Evolutionary conservation across 2,329 filamentous ascomycete genomes (phyloP).

Genomic region (Pestalotiopsis sp.): DNA sequence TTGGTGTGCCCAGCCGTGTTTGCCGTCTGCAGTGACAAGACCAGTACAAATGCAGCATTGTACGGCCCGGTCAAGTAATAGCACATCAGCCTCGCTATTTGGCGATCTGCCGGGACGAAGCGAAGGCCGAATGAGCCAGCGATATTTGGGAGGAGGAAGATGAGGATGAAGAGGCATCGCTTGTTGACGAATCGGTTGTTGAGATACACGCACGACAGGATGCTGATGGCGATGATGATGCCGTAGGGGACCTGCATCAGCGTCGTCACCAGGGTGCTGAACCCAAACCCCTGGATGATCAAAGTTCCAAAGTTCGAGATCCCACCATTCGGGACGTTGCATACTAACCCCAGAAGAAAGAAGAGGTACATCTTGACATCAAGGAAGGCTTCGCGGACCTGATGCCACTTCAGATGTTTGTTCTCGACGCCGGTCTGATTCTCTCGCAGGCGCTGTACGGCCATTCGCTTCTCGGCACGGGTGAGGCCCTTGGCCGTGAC

Average conservation of each 20-base stretch:
- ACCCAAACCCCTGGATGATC: slow-evolving; percentile 60
- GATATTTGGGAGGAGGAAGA: slow-evolving; percentile 55
- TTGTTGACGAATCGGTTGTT: slow-evolving; percentile 25
- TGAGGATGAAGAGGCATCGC: slow-evolving; percentile 40
- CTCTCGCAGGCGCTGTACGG: slow-evolving; percentile 46
- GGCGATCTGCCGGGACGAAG: slow-evolving; percentile 45
- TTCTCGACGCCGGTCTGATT: slow-evolving; percentile 56
- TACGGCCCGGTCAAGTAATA: slow-evolving; percentile 60
- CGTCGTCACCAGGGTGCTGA: slow-evolving; percentile 54
- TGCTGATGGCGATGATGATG: slow-evolving; percentile 24
- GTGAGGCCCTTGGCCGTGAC: slow-evolving; percentile 48
- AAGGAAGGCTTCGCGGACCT: slow-evolving; percentile 49
- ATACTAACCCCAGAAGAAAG: slow-evolving; percentile 51
- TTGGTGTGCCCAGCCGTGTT: slow-evolving; percentile 58
- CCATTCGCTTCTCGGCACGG: slow-evolving; percentile 45
- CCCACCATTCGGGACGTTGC: slow-evolving; percentile 58
- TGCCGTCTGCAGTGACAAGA: slow-evolving; percentile 40
- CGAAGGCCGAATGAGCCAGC: slow-evolving; percentile 55
- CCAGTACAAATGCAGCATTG: slow-evolving; percentile 55
- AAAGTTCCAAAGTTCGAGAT: slow-evolving; percentile 62
- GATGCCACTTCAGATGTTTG: slow-evolving; percentile 34
- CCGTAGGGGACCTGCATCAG: slow-evolving; percentile 52
- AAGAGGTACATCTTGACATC: slow-evolving; percentile 57
- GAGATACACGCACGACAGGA: slow-evolving; percentile 23
- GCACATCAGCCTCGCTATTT: slow-evolving; percentile 51